A percentile compares a stretch with the other conserved stretches of the same genome.
Conservation (phyloP, 2,329 filamentous ascomycete species). For the Ophiostoma sp. region DNA sequence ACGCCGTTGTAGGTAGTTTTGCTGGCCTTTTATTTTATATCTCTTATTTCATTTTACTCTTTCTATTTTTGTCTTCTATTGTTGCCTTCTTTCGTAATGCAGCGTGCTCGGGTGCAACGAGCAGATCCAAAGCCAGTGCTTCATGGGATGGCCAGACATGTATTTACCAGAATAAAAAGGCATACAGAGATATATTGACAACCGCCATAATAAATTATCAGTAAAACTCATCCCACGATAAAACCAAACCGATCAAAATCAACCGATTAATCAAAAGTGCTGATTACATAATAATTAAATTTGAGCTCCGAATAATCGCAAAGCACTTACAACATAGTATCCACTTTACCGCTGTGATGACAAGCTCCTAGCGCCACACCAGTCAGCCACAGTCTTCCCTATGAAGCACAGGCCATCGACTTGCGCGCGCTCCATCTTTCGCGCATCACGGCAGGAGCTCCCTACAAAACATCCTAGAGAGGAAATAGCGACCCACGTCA, state of each 20-base stretch:
- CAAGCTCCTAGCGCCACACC: not conserved
- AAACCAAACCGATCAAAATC: not conserved
- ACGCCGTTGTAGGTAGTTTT: too few relatives aligned
- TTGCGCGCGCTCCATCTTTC: constrained; percentile 1
- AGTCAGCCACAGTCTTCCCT: not conserved
- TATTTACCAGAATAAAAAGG: too few relatives aligned
- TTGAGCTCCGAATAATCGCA: not conserved
- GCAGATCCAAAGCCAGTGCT: too few relatives aligned
- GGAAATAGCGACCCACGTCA: constrained; percentile 4
- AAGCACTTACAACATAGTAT: not conserved
- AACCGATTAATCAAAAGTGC: too few relatives aligned
- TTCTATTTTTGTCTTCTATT: too few relatives aligned
- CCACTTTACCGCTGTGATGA: not conserved
- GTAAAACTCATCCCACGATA: not conserved
- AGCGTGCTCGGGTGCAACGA: too few relatives aligned
- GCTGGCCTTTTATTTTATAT: too few relatives aligned
- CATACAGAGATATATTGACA: too few relatives aligned
- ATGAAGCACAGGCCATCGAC: not conserved
- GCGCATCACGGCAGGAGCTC: constrained; percentile 10
- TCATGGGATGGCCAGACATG: too few relatives aligned
- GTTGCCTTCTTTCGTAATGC: too few relatives aligned
- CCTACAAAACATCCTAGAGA: not conserved
- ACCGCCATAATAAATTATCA: too few relatives aligned
- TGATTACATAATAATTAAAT: not conserved
- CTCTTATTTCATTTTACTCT: too few relatives aligned